These are phyloP conservation scores for Irpex sp. DNA, from an alignment of 1,284 basidiomycete genomes.

Conservation along the genomic window DNA sequence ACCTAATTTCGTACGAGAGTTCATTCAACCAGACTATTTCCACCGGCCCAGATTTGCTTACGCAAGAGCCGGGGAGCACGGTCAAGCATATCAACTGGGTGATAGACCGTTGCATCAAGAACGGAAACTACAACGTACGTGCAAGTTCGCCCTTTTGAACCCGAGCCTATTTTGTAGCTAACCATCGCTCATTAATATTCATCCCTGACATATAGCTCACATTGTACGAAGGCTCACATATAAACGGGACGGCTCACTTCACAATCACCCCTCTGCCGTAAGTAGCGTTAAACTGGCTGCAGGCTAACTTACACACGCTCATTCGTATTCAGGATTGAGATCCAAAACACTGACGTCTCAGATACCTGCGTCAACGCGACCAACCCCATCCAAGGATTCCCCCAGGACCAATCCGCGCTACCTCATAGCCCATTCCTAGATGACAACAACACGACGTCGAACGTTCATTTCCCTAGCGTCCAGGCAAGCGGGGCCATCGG, in stretches of 20 bases:
- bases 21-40: constrained; percentile 46
- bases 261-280: constrained; percentile 41
- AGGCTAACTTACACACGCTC: background rate
- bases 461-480: constrained; percentile 19
- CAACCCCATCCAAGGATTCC: constrained; percentile 35
- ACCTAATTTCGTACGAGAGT: constrained; percentile 41
- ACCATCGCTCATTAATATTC: too few species aligned
- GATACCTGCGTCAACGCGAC: constrained; percentile 29
- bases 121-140: constrained; percentile 46
- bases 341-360: constrained; percentile 32
- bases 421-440: constrained; percentile 25
- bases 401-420: constrained; percentile 28
- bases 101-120: constrained; percentile 40
- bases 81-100: constrained; percentile 46
- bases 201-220: too few species aligned
- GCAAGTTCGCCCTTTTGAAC: too few species aligned
- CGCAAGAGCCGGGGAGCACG: constrained; percentile 38
- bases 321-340: constrained; percentile 25
- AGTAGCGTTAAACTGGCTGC: background rate
- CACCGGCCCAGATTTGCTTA: constrained; percentile 35
- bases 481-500: constrained; percentile 7
- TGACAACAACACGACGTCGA: constrained; percentile 17
- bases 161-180: too few species aligned
- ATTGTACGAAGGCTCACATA: constrained; percentile 43
- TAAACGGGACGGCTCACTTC: constrained; percentile 36